Conservation (phyloP, 2,329 filamentous ascomycete genomes). For the Claviceps humidiphila region DNA sequence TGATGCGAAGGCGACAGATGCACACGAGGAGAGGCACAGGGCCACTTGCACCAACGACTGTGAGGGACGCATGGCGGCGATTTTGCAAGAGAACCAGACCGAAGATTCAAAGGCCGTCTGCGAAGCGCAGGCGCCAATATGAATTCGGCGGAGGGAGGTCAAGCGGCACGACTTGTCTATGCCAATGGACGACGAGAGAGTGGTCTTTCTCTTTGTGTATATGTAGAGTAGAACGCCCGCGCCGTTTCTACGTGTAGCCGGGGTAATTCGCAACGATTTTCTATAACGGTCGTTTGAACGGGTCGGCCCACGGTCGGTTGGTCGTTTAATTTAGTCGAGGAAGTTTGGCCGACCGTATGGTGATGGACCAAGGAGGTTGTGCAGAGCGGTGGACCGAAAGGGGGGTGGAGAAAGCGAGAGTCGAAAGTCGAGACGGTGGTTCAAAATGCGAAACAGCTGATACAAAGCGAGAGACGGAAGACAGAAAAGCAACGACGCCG, state of each 20-base stretch:
- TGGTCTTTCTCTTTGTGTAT: neutral
- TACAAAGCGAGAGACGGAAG: slow-evolving; percentile 10
- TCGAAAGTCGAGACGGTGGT: slow-evolving; percentile 4
- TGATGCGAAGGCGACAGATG: slow-evolving; percentile 35
- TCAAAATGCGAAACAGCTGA: neutral
- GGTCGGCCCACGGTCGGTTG: slow-evolving; percentile 1
- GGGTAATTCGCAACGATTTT: neutral
- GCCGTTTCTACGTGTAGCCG: neutral
- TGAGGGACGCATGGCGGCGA: slow-evolving; percentile 31
- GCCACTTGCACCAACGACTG: slow-evolving; percentile 33
- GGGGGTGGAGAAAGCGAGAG: slow-evolving; percentile 3
- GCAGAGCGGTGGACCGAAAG: neutral
- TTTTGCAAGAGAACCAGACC: neutral
- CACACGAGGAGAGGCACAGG: slow-evolving; percentile 35
- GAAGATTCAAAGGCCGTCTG: neutral
- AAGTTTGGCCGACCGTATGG: slow-evolving; percentile 3
- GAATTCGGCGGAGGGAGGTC: neutral
- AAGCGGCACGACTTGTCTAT: neutral
- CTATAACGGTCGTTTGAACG: neutral
- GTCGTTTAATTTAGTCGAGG: no score
- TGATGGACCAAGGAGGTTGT: neutral
- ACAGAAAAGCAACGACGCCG: slow-evolving; percentile 2
- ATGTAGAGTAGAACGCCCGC: neutral
- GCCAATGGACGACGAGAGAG: neutral
- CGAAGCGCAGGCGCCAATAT: neutral